Base-by-base conservation (phyloP, 2,329 filamentous ascomycete genomes). In the Xylariaceae sp. region DNA sequence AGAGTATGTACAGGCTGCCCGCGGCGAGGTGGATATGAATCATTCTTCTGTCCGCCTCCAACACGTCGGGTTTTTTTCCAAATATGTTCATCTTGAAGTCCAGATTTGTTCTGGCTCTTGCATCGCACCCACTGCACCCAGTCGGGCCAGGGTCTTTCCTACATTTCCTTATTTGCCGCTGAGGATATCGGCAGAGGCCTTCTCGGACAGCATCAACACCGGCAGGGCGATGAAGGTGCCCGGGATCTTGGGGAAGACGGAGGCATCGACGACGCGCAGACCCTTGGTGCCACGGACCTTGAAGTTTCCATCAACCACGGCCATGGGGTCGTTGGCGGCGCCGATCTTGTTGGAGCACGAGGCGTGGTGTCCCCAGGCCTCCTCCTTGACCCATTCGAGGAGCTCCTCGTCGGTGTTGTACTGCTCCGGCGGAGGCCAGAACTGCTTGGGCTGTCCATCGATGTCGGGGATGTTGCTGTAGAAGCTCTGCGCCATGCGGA, bases 251-350 rank as follows among this genome's bases (percentile, higher is more conserved):
- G 71, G 70, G 44, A 70, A 77, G 1, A 67, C 63, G n/a, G 65
- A 69, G 3, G 70, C 74, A 57, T 78, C 74, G 3, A 78, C 74
- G 6, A 77, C 73, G 24, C 74, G 61, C 14, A 78, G 55, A 0
- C 68, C 66, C 2, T 61, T 55, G 1, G 73, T 67, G 2, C 71
- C 72, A 11, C 68, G 60, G 3, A 78, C 73, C 7, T 64, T 60
- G 51, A 77, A 74, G 41, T 67, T 59, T 0, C 57, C 59, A 48
- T 78, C 70, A 28, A 78, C 53, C 3, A 76, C 72, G 5, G 71
- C 72, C 54, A 64, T 67, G 1, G 61, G 58, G 50, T 78, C 73
- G 17, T 61, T 61, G 19, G 72, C 69, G 1, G 62, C 59, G 11
- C 52, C 54, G 27, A 56, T 55, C 9, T 50, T 43, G 35, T 44